phyloP scores from a whole-genome alignment of 208 protist genomes.

The Crithidia acanthocephali region DNA sequence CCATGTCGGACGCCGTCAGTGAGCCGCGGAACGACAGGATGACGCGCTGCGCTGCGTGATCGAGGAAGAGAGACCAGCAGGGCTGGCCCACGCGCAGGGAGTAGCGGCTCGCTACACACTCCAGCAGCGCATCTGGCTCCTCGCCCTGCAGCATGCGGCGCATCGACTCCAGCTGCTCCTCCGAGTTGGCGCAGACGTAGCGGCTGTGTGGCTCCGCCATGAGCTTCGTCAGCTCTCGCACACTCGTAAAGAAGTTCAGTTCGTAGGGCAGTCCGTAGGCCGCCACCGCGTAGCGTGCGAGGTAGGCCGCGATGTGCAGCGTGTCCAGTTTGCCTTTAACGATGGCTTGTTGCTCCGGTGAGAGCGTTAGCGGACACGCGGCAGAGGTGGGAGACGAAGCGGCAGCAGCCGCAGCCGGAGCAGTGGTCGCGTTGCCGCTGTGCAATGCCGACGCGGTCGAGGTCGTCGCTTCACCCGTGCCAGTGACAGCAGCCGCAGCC shows the following conservation, averaged over 20 bases:
- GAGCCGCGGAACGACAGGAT: constrained; percentile 79
- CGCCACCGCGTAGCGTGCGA: constrained; percentile 68
- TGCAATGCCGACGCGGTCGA: too few relatives aligned
- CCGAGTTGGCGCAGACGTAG: constrained; percentile 62
- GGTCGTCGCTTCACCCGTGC: too few relatives aligned
- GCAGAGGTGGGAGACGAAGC: background rate
- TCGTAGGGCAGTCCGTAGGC: constrained; percentile 83
- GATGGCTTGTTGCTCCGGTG: constrained; percentile 17
- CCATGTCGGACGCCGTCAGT: constrained; percentile 58
- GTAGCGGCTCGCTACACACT: constrained; percentile 73
- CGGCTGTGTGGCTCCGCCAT: constrained; percentile 65
- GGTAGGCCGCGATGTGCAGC: constrained; percentile 49
- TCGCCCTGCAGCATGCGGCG: constrained; percentile 76
- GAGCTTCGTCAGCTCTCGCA: constrained; percentile 48
- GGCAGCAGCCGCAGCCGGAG: background rate
- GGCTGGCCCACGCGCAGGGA: constrained; percentile 48
- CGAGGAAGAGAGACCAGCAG: constrained; percentile 66
- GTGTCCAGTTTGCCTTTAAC: constrained; percentile 29
- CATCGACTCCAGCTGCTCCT: constrained; percentile 77
- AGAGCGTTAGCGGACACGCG: constrained; percentile 2
- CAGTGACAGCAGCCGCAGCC: background rate
- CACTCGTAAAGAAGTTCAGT: constrained; percentile 71
- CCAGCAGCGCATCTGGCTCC: constrained; percentile 48
- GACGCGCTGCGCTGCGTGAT: constrained; percentile 61
- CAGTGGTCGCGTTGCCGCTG: background rate